Evolutionary conservation across 2,329 filamentous ascomycete species (phyloP).

Genomic region (Samsoniella hepiali): DNA sequence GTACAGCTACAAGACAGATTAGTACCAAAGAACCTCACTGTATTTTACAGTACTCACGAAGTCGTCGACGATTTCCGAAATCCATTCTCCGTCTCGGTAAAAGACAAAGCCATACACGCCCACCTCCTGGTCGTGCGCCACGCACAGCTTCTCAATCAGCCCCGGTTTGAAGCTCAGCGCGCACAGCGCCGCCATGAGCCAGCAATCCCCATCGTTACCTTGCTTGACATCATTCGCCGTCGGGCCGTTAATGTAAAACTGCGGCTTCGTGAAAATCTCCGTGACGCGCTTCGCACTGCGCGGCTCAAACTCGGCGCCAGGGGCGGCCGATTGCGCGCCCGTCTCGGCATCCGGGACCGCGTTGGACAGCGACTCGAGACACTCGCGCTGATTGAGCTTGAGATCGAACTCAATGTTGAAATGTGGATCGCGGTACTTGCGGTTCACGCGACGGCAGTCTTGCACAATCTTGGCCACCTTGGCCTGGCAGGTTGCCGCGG

Average conservation of each 20-base stretch:
- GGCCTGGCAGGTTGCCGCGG: constrained; percentile 62
- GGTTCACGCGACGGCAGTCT: constrained; percentile 72
- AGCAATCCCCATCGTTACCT: constrained; percentile 77
- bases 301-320: constrained; percentile 38
- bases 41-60: constrained; percentile 35
- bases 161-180: constrained; percentile 71
- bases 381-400: constrained; percentile 54
- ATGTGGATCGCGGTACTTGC: constrained; percentile 82
- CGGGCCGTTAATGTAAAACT: constrained; percentile 75
- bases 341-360: constrained; percentile 19
- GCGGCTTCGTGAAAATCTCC: constrained; percentile 73
- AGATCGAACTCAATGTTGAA: constrained; percentile 81
- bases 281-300: constrained; percentile 64
- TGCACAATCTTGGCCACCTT: constrained; percentile 60
- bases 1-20: constrained; percentile 37
- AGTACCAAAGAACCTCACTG: background rate
- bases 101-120: constrained; percentile 87
- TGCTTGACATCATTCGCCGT: constrained; percentile 76
- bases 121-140: constrained; percentile 67
- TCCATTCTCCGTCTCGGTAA: constrained; percentile 74
- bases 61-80: constrained; percentile 56
- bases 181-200: constrained; percentile 78
- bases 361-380: constrained; percentile 45
- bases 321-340: constrained; percentile 14
- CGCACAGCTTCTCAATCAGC: constrained; percentile 70